Conservation (phyloP, 1,284 basidiomycete genomes). For the Trichosporon asahii region DNA sequence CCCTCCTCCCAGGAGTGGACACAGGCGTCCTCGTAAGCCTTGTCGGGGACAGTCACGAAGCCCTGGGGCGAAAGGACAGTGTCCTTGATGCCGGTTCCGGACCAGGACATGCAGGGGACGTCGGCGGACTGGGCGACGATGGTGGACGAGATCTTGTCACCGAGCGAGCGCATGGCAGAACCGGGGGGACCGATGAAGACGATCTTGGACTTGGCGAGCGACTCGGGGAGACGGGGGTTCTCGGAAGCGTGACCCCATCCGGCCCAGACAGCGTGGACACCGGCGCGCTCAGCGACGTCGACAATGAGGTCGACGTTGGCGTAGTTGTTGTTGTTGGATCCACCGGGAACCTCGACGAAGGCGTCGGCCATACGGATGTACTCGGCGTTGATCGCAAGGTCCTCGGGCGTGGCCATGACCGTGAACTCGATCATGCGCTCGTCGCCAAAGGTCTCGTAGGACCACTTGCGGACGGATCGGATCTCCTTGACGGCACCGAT, state of each 20-base stretch:
- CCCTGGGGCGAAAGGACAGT: slow-evolving; percentile 82
- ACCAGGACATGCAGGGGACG: slow-evolving; percentile 99
- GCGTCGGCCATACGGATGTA: slow-evolving; percentile 99
- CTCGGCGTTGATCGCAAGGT: slow-evolving; percentile 92
- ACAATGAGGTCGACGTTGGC: slow-evolving; percentile 99
- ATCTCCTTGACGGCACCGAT: slow-evolving; percentile 99
- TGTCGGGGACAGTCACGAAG: slow-evolving; percentile 90
- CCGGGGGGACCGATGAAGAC: slow-evolving; percentile 99
- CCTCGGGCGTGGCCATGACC: slow-evolving; percentile 99
- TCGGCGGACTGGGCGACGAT: slow-evolving; percentile 96
- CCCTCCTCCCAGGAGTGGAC: slow-evolving; percentile 88
- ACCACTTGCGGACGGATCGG: slow-evolving; percentile 98
- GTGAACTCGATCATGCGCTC: slow-evolving; percentile 97
- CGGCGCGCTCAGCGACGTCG: slow-evolving; percentile 93
- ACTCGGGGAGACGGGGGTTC: slow-evolving; percentile 96
- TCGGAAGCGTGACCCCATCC: slow-evolving; percentile 99
- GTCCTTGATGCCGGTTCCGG: slow-evolving; percentile 88
- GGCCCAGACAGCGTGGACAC: slow-evolving; percentile 99
- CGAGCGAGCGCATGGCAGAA: slow-evolving; percentile 97
- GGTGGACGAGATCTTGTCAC: slow-evolving; percentile 99
- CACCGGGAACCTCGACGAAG: slow-evolving; percentile 98
- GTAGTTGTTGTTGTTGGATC: slow-evolving; percentile 99
- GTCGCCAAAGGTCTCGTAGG: slow-evolving; percentile 96
- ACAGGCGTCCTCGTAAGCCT: slow-evolving; percentile 85
- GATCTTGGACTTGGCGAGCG: slow-evolving; percentile 87